A percentile compares a stretch with the other conserved stretches of the same genome.
These are phyloP conservation scores for Sporothrix globosa DNA, from an alignment of 2,329 filamentous ascomycete species.

Conservation along the genomic window DNA sequence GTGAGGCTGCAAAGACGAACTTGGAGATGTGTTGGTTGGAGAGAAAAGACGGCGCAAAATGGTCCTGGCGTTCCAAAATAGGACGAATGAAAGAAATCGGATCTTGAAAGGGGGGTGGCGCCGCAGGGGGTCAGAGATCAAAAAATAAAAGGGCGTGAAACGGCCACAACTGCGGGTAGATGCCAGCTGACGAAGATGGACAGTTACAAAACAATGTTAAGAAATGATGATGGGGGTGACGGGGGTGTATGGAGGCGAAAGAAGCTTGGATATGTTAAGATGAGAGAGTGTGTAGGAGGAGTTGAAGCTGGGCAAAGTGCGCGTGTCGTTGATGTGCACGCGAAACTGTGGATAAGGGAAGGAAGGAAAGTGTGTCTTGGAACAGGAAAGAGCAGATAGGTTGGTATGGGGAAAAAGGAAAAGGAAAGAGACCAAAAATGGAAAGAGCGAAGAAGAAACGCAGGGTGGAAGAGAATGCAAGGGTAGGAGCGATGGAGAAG, in stretches of 20 bases:
- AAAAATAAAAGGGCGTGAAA: conserved; percentile 15
- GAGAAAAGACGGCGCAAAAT: conserved; percentile 17
- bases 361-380: conserved; percentile 17
- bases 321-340: conserved; percentile 13
- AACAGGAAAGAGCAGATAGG: conserved; percentile 19
- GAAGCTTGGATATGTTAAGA: conserved; percentile 1
- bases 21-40: conserved; percentile 2
- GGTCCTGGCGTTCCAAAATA: conserved; percentile 22
- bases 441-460: conserved; percentile 20
- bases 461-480: conserved; percentile 16
- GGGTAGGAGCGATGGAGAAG: conserved; percentile 21
- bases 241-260: conserved; percentile 3
- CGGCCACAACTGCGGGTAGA: conserved; percentile 8
- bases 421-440: conserved; percentile 13
- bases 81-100: conserved; percentile 31
- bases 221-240: conserved; percentile 2
- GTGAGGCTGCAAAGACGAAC: conserved; percentile 1
- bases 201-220: conserved; percentile 14
- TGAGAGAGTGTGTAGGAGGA: background rate
- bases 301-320: background rate
- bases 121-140: conserved; percentile 25
- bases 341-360: background rate
- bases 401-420: conserved; percentile 23
- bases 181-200: conserved; percentile 19
- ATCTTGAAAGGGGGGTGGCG: conserved; percentile 32